phyloP scores from a whole-genome alignment of 345 rosid genomes.

The Brassica juncea region DNA sequence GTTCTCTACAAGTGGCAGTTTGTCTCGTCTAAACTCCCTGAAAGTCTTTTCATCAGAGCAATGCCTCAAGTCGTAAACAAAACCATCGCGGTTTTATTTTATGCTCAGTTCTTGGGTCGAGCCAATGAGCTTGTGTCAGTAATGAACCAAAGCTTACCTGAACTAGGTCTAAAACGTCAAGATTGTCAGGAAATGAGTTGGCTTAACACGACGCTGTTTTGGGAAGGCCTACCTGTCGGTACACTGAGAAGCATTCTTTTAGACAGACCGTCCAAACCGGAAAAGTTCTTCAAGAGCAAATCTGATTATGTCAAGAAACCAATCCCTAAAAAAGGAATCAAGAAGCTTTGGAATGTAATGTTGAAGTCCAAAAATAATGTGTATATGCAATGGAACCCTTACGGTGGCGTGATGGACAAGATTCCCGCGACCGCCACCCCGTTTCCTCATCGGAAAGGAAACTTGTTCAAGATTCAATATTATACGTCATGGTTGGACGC shows the following conservation, averaged over 20 bases:
- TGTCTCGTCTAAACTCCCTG: constrained; percentile 31
- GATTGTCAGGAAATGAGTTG: constrained; percentile 49
- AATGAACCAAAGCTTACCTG: constrained; percentile 38
- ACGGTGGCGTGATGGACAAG: constrained; percentile 62
- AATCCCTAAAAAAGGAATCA: constrained; percentile 39
- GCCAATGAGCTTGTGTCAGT: constrained; percentile 28
- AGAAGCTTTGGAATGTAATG: constrained; percentile 40
- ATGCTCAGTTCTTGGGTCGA: constrained; percentile 45
- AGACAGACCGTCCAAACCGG: constrained; percentile 28
- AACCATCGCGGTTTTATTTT: constrained; percentile 36
- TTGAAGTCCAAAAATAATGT: constrained; percentile 35
- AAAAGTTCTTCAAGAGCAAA: constrained; percentile 45
- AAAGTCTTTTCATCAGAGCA: constrained; percentile 41
- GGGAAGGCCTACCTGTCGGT: constrained; percentile 28
- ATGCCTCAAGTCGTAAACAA: constrained; percentile 20
- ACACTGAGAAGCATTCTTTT: constrained; percentile 36
- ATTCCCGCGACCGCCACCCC: constrained; percentile 48
- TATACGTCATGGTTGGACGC: constrained; percentile 40
- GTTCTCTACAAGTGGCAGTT: constrained; percentile 42
- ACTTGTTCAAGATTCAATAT: constrained; percentile 51
- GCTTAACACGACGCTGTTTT: constrained; percentile 40
- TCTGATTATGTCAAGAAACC: constrained; percentile 61
- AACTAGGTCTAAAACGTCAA: constrained; percentile 38
- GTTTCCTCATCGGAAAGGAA: constrained; percentile 66
- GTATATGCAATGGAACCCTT: constrained; percentile 52